Percentiles rank a stretch among this genome's conserved stretches.
These are phyloP conservation scores for Bipolaris bicolor DNA, from an alignment of 2,329 filamentous ascomycete genomes.

Conservation along the genomic window DNA sequence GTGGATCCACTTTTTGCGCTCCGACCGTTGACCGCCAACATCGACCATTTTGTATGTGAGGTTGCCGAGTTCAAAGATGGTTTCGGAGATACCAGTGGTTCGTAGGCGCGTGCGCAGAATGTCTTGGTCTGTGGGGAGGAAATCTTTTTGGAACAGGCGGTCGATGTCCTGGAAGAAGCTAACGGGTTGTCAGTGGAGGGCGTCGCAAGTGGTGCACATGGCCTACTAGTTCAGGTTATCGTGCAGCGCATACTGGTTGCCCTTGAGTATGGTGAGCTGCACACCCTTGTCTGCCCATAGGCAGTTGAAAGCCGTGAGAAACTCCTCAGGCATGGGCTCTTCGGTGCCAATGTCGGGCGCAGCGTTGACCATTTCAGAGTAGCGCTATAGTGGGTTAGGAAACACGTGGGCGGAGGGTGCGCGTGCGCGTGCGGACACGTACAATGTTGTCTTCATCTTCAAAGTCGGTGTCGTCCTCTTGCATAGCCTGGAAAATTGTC, in stretches of 20 bases:
- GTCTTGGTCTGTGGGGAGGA: slow-evolving; percentile 92
- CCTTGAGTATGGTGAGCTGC: slow-evolving; percentile 85
- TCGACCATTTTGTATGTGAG: slow-evolving; percentile 98
- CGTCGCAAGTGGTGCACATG: neutral
- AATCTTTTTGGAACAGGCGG: slow-evolving; percentile 69
- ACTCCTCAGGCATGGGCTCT: slow-evolving; percentile 79
- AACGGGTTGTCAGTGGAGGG: slow-evolving; percentile 26
- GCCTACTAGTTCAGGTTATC: slow-evolving; percentile 93
- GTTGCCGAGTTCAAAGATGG: slow-evolving; percentile 87
- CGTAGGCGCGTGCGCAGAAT: slow-evolving; percentile 86
- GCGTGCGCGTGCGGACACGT: slow-evolving; percentile 38
- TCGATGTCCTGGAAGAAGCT: slow-evolving; percentile 81
- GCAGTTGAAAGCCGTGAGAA: slow-evolving; percentile 78
- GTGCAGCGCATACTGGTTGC: slow-evolving; percentile 95
- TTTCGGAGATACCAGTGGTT: slow-evolving; percentile 96
- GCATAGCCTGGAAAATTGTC: slow-evolving; percentile 88
- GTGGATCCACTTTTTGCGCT: slow-evolving; percentile 99
- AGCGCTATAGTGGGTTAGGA: slow-evolving; percentile 61
- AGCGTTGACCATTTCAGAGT: slow-evolving; percentile 76
- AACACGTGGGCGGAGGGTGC: neutral
- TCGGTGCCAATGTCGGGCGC: slow-evolving; percentile 84
- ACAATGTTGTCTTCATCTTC: slow-evolving; percentile 81
- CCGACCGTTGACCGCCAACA: slow-evolving; percentile 91
- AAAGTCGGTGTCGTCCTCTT: slow-evolving; percentile 79
- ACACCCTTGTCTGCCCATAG: slow-evolving; percentile 87